These are phyloP conservation scores for Grammothele lineata DNA, from an alignment of 768 basidiomycete species.

Conservation along the genomic window DNA sequence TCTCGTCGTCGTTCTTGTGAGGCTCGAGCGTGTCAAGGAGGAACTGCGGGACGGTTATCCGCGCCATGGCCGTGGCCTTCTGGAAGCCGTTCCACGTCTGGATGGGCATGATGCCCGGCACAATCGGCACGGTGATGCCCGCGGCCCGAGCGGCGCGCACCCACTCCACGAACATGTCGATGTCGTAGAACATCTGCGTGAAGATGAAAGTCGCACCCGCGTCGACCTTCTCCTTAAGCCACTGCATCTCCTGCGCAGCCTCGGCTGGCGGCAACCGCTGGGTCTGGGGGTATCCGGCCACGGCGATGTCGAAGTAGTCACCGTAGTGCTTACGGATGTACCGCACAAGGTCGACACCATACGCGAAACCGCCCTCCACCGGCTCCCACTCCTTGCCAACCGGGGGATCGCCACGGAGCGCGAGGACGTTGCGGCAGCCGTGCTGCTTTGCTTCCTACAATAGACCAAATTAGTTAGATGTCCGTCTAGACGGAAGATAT, in stretches of 20 bases:
- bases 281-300: constrained; percentile 89
- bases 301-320: constrained; percentile 94
- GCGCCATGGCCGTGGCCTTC: constrained; percentile 73
- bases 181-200: constrained; percentile 98
- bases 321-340: constrained; percentile 81
- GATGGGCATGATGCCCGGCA: constrained; percentile 92
- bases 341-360: constrained; percentile 88
- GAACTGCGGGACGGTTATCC: constrained; percentile 71
- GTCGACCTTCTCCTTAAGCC: constrained; percentile 88
- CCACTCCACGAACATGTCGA: constrained; percentile 89
- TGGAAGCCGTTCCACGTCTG: constrained; percentile 96
- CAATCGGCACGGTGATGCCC: constrained; percentile 85
- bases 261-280: constrained; percentile 70
- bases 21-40: constrained; percentile 80
- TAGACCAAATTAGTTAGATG: background rate
- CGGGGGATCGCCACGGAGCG: constrained; percentile 90
- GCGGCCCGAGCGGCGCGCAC: constrained; percentile 76
- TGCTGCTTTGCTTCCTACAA: constrained; percentile 82
- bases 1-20: constrained; percentile 88
- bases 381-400: constrained; percentile 89
- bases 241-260: constrained; percentile 72
- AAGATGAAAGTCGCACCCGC: constrained; percentile 92
- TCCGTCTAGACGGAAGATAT: too few species aligned
- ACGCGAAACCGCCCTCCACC: constrained; percentile 83
- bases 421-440: constrained; percentile 91